Percentiles rank a stretch among this genome's conserved stretches.
Conservation (phyloP, 768 basidiomycete species). For the Myochromella boudieri region DNA sequence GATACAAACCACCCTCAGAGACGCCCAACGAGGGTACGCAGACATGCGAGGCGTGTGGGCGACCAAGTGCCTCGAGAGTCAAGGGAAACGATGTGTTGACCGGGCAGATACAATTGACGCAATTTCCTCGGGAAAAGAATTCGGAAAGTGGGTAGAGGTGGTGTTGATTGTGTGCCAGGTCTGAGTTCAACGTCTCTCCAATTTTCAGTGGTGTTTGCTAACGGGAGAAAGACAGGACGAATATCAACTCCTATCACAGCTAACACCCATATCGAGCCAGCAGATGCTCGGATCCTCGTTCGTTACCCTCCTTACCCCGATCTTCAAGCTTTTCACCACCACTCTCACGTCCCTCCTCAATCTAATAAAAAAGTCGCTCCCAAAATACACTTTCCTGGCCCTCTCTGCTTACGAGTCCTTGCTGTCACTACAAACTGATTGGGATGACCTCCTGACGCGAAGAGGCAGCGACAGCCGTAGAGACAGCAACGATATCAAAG, state of each 20-base stretch:
- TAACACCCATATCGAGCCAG: constrained; percentile 58
- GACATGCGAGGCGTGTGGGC: constrained; percentile 86
- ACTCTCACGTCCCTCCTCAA: constrained; percentile 61
- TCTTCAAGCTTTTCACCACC: constrained; percentile 64
- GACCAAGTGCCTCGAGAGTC: constrained; percentile 70
- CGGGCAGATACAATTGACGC: constrained; percentile 69
- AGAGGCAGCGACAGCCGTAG: constrained; percentile 44
- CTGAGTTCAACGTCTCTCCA: constrained; percentile 14
- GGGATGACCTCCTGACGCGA: constrained; percentile 63
- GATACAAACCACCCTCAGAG: constrained; percentile 65
- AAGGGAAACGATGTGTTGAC: constrained; percentile 68
- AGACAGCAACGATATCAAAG: constrained; percentile 69
- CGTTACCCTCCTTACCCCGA: constrained; percentile 58
- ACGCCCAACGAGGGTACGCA: constrained; percentile 80
- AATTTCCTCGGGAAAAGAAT: constrained; percentile 64
- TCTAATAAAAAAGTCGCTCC: constrained; percentile 74
- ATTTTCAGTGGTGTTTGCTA: not conserved
- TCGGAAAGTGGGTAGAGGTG: constrained; percentile 69
- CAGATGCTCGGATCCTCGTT: constrained; percentile 58
- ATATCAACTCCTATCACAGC: constrained; percentile 59
- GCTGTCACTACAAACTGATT: constrained; percentile 53
- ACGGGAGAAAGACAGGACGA: constrained; percentile 49
- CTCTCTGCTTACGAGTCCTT: constrained; percentile 67
- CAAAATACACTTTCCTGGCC: constrained; percentile 79
- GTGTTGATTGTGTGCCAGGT: constrained; percentile 70